Conservation (phyloP, 139 green algal species). For the Parachlorella kessleri region DNA sequence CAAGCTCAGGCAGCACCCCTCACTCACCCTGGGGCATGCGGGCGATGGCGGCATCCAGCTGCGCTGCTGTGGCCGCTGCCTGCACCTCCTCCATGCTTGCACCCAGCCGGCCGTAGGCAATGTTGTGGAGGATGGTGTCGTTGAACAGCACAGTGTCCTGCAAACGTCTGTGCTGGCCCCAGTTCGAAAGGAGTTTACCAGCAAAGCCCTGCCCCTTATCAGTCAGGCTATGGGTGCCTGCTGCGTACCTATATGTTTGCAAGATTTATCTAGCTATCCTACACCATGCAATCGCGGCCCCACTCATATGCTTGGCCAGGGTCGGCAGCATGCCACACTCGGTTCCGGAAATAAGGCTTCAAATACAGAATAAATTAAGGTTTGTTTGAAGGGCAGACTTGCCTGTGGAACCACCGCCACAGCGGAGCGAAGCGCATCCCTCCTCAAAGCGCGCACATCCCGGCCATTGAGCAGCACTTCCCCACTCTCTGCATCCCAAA, state of each 20-base stretch:
- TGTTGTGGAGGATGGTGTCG: constrained; percentile 60
- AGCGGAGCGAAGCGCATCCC: constrained; percentile 55
- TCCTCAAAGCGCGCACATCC: constrained; percentile 66
- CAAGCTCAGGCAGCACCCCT: background rate
- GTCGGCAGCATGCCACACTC: no score
- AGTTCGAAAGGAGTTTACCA: no score
- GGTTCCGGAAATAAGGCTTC: no score
- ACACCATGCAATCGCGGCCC: no score
- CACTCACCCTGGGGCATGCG: constrained; percentile 51
- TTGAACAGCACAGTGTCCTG: constrained; percentile 49
- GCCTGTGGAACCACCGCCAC: constrained; percentile 93
- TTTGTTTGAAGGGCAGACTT: no score
- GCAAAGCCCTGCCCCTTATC: no score
- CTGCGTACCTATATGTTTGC: no score
- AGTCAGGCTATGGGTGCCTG: no score
- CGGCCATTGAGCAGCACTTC: constrained; percentile 71
- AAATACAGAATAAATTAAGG: no score
- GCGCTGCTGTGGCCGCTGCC: constrained; percentile 56
- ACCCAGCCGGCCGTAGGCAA: constrained; percentile 65
- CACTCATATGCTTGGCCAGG: no score
- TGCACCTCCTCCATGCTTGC: constrained; percentile 66
- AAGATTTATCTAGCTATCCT: no score
- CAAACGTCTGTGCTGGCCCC: no score
- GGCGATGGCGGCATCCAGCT: constrained; percentile 59
- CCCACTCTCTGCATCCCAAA: constrained; percentile 66